A percentile compares a stretch with the other conserved stretches of the same genome.
phyloP scores from a whole-genome alignment of 2,329 filamentous ascomycete genomes.

The Sporothrix inflata region DNA sequence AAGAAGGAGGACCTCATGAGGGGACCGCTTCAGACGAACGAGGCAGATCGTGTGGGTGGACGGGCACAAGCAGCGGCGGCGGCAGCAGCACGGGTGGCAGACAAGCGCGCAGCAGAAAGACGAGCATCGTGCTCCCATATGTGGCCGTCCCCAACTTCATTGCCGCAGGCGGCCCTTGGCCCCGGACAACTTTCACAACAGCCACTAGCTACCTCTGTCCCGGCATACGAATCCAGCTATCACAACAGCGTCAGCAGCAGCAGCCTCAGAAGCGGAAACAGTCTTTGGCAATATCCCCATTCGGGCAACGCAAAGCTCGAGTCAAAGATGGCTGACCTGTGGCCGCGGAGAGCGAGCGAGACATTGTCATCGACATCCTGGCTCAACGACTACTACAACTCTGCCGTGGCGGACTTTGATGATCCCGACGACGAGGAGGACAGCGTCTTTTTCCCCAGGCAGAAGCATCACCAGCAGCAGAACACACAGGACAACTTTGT shows the following conservation, averaged over 20 bases:
- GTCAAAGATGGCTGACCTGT: background rate
- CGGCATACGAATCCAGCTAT: background rate
- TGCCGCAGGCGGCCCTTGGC: background rate
- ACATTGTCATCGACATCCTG: background rate
- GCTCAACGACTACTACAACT: background rate
- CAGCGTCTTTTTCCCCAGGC: background rate
- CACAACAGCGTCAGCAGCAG: background rate
- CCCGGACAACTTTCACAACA: background rate
- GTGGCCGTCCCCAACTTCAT: constrained; percentile 5
- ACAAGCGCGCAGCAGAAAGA: background rate
- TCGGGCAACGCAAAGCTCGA: background rate
- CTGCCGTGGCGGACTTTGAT: background rate
- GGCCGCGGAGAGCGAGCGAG: constrained; percentile 2
- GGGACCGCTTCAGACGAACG: background rate
- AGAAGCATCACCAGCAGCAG: background rate
- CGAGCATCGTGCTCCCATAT: background rate
- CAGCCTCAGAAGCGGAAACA: background rate
- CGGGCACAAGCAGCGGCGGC: background rate
- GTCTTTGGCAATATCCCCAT: background rate
- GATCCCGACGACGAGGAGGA: background rate
- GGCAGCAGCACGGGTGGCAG: background rate
- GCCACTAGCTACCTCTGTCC: background rate
- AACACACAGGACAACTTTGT: background rate
- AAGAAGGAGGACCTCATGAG: background rate
- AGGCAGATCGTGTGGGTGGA: background rate